Conservation (phyloP, 495 filamentous ascomycete genomes). For the Pseudevernia furfuracea region DNA sequence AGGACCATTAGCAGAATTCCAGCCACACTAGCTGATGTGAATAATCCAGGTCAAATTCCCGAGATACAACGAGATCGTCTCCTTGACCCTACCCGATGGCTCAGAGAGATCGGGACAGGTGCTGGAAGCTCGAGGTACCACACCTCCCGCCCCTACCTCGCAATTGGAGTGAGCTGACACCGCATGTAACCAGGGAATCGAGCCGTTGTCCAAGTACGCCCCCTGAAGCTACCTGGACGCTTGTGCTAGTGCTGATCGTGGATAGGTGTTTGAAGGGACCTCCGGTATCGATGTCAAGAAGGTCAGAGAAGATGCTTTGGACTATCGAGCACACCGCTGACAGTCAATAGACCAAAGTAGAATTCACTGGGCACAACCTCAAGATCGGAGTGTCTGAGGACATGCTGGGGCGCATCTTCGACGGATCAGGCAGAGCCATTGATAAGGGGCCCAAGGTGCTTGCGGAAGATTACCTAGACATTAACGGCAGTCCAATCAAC, state of each 20-base stretch:
- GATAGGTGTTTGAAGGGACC: constrained; percentile 95
- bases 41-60: constrained; percentile 81
- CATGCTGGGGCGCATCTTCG: constrained; percentile 98
- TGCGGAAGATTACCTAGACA: constrained; percentile 96
- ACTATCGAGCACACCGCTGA: constrained; percentile 24
- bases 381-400: constrained; percentile 98
- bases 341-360: constrained; percentile 70
- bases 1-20: constrained; percentile 11
- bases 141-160: constrained; percentile 2
- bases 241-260: background rate
- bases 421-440: constrained; percentile 93
- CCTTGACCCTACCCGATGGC: constrained; percentile 90
- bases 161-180: constrained; percentile 5
- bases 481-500: constrained; percentile 99
- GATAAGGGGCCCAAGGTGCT: constrained; percentile 98
- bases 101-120: constrained; percentile 91
- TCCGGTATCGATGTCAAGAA: constrained; percentile 97
- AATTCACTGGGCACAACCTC: constrained; percentile 92
- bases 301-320: constrained; percentile 40
- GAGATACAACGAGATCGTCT: constrained; percentile 95
- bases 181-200: constrained; percentile 56
- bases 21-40: constrained; percentile 4
- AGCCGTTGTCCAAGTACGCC: constrained; percentile 78
- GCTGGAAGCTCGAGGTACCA: constrained; percentile 85
- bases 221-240: background rate